A percentile compares a stretch with the other conserved stretches of the same genome.
phyloP scores from a whole-genome alignment of 2,329 filamentous ascomycete species.

The Fusarium sp. region DNA sequence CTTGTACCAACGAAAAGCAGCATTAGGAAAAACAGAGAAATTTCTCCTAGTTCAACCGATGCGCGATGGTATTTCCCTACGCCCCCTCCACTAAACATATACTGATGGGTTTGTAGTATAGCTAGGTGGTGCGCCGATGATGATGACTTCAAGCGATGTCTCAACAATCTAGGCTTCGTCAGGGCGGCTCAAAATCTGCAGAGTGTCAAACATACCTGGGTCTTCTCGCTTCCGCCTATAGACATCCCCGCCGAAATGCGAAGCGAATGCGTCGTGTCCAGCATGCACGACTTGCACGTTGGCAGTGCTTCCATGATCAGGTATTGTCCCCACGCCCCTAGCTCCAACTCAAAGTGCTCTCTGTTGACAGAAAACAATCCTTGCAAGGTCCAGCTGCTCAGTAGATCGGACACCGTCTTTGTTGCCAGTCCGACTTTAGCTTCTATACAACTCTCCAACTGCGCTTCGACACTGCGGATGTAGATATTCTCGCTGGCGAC shows the following conservation, averaged over 20 bases:
- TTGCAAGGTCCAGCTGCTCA: accelerated
- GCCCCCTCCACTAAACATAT: no score
- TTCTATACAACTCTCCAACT: accelerated
- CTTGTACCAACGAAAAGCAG: no score
- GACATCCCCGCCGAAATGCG: neutral
- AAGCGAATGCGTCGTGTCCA: neutral
- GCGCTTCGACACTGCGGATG: neutral
- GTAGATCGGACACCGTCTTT: neutral
- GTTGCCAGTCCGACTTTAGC: accelerated
- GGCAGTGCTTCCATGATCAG: neutral
- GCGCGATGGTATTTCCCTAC: accelerated
- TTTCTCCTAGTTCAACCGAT: no score
- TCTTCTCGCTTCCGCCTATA: neutral
- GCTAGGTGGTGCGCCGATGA: no score
- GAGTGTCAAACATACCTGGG: no score
- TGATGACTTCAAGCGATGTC: no score
- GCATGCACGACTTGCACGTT: neutral
- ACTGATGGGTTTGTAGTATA: no score
- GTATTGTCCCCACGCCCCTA: neutral
- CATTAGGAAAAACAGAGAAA: no score
- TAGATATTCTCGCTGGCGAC: neutral
- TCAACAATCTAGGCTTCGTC: no score
- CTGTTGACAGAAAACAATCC: accelerated
- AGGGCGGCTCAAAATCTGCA: no score
- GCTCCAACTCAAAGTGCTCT: neutral